Percentiles rank a stretch among this genome's conserved stretches.
These are phyloP conservation scores for Monilinia laxa DNA, from an alignment of 2,329 filamentous ascomycete genomes.

Conservation along the genomic window DNA sequence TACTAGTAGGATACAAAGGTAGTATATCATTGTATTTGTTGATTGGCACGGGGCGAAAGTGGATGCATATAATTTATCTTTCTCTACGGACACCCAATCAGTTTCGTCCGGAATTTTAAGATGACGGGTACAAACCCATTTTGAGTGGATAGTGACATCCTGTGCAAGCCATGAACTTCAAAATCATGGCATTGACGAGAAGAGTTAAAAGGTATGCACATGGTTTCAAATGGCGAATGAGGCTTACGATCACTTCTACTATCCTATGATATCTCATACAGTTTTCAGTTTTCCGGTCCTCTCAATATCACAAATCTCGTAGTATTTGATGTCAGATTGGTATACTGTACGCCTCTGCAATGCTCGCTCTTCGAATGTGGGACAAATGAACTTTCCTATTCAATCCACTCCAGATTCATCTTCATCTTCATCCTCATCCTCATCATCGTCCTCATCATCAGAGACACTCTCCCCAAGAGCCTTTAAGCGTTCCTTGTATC, in stretches of 20 bases:
- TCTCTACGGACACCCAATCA: not conserved
- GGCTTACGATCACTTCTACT: not conserved
- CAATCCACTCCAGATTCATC: conserved; percentile 24
- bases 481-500: conserved; percentile 60
- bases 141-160: not conserved
- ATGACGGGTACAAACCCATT: not conserved
- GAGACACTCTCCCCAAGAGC: conserved; percentile 70
- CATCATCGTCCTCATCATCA: conserved; percentile 69
- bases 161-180: not conserved
- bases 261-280: not conserved
- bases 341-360: conserved; percentile 5
- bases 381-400: not conserved
- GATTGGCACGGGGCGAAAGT: not conserved
- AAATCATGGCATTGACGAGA: not conserved
- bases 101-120: not conserved
- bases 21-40: not conserved
- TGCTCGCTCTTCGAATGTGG: not conserved
- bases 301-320: not conserved
- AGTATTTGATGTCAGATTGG: not conserved
- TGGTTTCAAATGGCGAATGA: not conserved
- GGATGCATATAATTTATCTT: not conserved
- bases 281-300: not conserved
- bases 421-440: conserved; percentile 46
- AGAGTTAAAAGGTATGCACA: not conserved
- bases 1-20: not conserved